Percentiles rank a stretch among this genome's conserved stretches.
Evolutionary conservation across 768 basidiomycete species (phyloP).

Genomic region (Tubosaeta sp.): DNA sequence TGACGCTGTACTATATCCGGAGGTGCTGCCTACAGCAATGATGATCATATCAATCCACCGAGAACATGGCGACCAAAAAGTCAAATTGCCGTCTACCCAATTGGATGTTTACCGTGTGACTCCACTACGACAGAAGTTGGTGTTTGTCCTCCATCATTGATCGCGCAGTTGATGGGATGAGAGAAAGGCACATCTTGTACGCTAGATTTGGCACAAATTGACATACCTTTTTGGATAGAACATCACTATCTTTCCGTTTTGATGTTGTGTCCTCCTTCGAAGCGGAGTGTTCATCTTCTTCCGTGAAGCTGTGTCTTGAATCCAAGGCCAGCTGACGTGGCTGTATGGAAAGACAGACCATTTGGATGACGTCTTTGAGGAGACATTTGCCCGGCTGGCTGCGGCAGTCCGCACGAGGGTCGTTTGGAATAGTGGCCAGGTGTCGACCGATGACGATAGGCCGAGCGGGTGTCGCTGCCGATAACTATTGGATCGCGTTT

Average conservation of each 20-base stretch:
- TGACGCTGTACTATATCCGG: too few species aligned
- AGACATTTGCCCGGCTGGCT: constrained; percentile 25
- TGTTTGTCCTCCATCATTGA: neutral
- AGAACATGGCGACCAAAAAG: neutral
- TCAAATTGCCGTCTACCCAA: neutral
- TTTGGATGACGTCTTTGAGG: constrained; percentile 22
- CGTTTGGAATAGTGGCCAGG: constrained; percentile 32
- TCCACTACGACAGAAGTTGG: neutral
- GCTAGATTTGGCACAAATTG: neutral
- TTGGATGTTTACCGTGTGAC: neutral
- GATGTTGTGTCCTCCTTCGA: neutral
- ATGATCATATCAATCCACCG: neutral
- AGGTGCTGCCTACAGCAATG: neutral
- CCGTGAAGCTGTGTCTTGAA: neutral
- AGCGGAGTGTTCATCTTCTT: neutral
- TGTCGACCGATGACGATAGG: constrained; percentile 26
- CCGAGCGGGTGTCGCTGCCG: constrained; percentile 15
- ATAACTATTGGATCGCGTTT: too few species aligned
- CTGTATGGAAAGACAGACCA: constrained; percentile 22
- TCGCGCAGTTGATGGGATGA: neutral
- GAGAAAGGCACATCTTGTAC: neutral
- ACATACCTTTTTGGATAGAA: neutral
- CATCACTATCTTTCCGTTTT: neutral
- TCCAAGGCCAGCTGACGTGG: constrained; percentile 13
- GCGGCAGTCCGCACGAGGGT: constrained; percentile 21